Evolutionary conservation across 2,329 filamentous ascomycete genomes (phyloP), one percentile per base, ranked within the genome.

Genomic region (Fusarium coffeatum): DNA sequence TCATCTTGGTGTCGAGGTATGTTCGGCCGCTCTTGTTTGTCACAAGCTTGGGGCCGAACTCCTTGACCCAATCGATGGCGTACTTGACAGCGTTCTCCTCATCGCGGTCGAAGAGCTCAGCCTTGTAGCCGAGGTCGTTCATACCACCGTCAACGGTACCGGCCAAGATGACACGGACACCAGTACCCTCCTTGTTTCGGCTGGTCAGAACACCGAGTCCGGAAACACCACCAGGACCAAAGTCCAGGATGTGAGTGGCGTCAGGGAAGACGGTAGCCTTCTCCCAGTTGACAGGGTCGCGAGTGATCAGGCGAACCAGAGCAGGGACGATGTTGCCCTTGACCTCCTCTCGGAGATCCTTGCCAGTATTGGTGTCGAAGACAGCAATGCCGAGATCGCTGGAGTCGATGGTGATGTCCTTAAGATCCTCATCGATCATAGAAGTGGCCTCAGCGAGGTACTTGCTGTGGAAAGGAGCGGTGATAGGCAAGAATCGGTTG

Each of bases 181-280:
- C 96, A 61, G 94, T 98, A 69, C 96, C 96, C 80, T 99, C 97
- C 85, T 99, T 99, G 87, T 98, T 99, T 76, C 96, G 93, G 86
- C 97, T 98, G 61, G 96, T 99, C 69, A 99, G 85, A 47, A 97
- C 93, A 77, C 96, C 97, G 23, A 99, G 90, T 70, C 97, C 97
- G 25, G 96, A 99, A 71, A 98, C 96, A 68, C 96, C 97, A 76
- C 96, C 96, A 23, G 96, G 96, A 48, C 97, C 96, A 75, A 99
- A 98, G 83, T 99, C 96, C 55, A 99, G 84, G 59, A 99, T 93
- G 79, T 99, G 96, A 6, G 95, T 98, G 22, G 96, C 96, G 23
- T 89, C 87, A 6, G 93, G 90, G 85, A 99, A 98, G 57, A 92
- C 88, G 1, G 96, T 99, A 1, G 96, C 94, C 79, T 91, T 91